Conservation (phyloP, 2,329 filamentous ascomycete genomes). For the Pseudopithomyces maydicus region DNA sequence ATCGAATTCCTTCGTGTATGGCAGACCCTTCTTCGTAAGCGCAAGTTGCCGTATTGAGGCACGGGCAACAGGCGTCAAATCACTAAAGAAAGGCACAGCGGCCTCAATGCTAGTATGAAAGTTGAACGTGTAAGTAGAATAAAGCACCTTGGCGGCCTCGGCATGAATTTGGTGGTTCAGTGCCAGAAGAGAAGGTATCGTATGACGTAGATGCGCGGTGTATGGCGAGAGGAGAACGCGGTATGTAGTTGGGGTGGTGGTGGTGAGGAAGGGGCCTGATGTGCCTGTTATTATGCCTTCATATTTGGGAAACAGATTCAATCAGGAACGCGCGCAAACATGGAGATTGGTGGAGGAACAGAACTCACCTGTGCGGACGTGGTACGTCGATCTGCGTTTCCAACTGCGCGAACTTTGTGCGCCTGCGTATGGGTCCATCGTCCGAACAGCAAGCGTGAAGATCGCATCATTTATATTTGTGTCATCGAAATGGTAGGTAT, state of each 20-base stretch:
- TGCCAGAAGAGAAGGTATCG: slow-evolving; percentile 32
- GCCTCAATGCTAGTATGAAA: slow-evolving; percentile 67
- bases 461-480: slow-evolving; percentile 36
- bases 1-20: slow-evolving; percentile 61
- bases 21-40: slow-evolving; percentile 61
- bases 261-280: slow-evolving; percentile 49
- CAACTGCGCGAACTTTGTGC: slow-evolving; percentile 29
- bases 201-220: slow-evolving; percentile 54
- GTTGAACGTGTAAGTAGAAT: slow-evolving; percentile 61
- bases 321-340: slow-evolving; percentile 1
- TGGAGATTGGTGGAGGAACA: neutral
- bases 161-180: slow-evolving; percentile 51
- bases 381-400: slow-evolving; percentile 46
- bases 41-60: slow-evolving; percentile 56
- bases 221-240: slow-evolving; percentile 51
- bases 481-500: slow-evolving; percentile 46
- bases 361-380: slow-evolving; percentile 39
- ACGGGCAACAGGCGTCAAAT: slow-evolving; percentile 58
- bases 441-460: slow-evolving; percentile 49
- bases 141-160: slow-evolving; percentile 63
- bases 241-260: slow-evolving; percentile 61
- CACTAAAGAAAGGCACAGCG: slow-evolving; percentile 63
- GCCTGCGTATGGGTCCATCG: slow-evolving; percentile 47
- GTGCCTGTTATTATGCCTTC: slow-evolving; percentile 19
- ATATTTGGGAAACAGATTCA: neutral